Evolutionary conservation across 441 rosid genomes (phyloP).

Genomic region (Croton setiger): DNA sequence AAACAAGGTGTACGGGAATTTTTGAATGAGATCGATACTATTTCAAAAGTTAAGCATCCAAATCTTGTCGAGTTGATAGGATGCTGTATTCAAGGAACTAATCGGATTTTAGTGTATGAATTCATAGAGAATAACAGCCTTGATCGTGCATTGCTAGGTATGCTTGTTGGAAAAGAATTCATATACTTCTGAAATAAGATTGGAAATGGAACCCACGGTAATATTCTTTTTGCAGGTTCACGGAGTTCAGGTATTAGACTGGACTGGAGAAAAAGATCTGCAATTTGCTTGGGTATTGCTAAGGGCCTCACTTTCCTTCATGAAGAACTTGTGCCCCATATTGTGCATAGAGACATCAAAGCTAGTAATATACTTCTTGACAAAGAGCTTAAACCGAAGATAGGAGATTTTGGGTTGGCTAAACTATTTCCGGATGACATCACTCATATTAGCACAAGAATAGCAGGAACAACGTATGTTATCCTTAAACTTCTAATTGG

Average conservation of each 20-base stretch:
- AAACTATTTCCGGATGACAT: slow-evolving; percentile 88
- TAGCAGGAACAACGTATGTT: slow-evolving; percentile 82
- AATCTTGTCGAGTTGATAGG: slow-evolving; percentile 89
- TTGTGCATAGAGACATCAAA: slow-evolving; percentile 92
- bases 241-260: slow-evolving; percentile 39
- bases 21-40: slow-evolving; percentile 67
- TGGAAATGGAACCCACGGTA: slow-evolving; percentile 14
- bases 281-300: slow-evolving; percentile 77
- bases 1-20: slow-evolving; percentile 85
- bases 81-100: slow-evolving; percentile 62
- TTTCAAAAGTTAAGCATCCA: slow-evolving; percentile 72
- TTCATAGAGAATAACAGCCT: slow-evolving; percentile 80
- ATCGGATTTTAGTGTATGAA: slow-evolving; percentile 79
- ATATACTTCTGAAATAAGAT: not conserved
- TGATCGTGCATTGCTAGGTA: slow-evolving; percentile 64
- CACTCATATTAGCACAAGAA: slow-evolving; percentile 87
- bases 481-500: slow-evolving; percentile 12
- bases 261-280: slow-evolving; percentile 74
- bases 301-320: slow-evolving; percentile 81
- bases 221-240: slow-evolving; percentile 42
- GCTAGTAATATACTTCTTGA: slow-evolving; percentile 92
- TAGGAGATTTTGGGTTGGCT: slow-evolving; percentile 93
- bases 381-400: slow-evolving; percentile 65
- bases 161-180: slow-evolving; percentile 2
- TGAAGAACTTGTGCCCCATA: slow-evolving; percentile 69